These are phyloP conservation scores for Helotiales sp. DNA, from an alignment of 2,329 filamentous ascomycete species.

Conservation along the genomic window DNA sequence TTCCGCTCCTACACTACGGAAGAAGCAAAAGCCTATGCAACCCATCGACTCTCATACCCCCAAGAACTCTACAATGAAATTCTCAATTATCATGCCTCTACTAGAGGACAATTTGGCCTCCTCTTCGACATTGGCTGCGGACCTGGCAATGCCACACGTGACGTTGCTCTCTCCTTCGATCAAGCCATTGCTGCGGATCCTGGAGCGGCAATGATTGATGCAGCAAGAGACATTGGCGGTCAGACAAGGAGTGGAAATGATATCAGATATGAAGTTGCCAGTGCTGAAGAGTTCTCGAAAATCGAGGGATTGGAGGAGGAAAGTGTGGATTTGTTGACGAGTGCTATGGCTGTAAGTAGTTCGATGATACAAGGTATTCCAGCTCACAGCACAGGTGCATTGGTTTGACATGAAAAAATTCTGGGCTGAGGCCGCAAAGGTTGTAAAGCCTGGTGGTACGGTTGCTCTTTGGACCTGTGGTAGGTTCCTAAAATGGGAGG, in stretches of 20 bases:
- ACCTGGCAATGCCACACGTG: conserved; percentile 33
- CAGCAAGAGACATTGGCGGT: conserved; percentile 26
- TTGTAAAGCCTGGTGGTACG: conserved; percentile 49
- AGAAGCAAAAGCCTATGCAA: conserved; percentile 31
- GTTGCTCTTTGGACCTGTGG: conserved; percentile 45
- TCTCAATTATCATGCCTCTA: conserved; percentile 25
- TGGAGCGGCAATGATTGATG: conserved; percentile 30
- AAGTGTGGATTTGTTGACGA: conserved; percentile 32
- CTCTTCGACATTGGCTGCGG: conserved; percentile 36
- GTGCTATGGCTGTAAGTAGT: conserved; percentile 22
- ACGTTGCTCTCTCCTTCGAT: conserved; percentile 29
- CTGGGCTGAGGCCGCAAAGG: conserved; percentile 43
- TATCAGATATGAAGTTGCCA: conserved; percentile 26
- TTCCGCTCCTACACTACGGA: conserved; percentile 29
- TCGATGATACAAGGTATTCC: background rate
- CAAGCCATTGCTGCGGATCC: conserved; percentile 32
- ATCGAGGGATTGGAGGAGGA: conserved; percentile 18
- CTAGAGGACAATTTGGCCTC: conserved; percentile 23
- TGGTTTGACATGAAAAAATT: conserved; percentile 52
- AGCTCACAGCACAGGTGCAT: conserved; percentile 37
- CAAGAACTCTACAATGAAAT: conserved; percentile 24
- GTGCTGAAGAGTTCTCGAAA: conserved; percentile 29
- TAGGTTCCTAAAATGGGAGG: conserved; percentile 5
- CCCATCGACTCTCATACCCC: conserved; percentile 23
- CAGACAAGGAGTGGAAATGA: conserved; percentile 19